Conservation (phyloP, 2,329 filamentous ascomycete genomes). For the Aspergillus sp. region DNA sequence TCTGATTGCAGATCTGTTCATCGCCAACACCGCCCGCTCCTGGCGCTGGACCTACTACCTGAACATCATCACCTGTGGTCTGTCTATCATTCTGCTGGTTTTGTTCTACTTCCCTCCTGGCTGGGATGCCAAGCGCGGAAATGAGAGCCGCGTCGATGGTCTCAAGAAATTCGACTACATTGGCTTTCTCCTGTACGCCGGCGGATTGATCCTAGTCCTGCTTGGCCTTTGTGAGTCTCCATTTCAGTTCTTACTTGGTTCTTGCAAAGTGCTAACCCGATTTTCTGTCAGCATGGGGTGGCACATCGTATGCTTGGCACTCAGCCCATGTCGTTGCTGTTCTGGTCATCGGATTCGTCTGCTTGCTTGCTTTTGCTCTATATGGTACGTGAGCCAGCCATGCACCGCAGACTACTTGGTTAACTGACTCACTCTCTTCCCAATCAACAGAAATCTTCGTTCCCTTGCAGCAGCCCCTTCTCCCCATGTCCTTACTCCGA, state of each 20-base stretch:
- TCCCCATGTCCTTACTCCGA: slow-evolving; percentile 5
- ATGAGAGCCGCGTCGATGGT: slow-evolving; percentile 35
- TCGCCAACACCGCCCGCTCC: slow-evolving; percentile 43
- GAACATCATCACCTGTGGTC: slow-evolving; percentile 49
- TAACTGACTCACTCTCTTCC: background rate
- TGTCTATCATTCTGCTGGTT: slow-evolving; percentile 2
- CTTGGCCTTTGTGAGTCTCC: slow-evolving; percentile 42
- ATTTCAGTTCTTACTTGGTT: too few relatives aligned
- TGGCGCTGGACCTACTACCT: slow-evolving; percentile 57
- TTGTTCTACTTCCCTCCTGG: slow-evolving; percentile 29
- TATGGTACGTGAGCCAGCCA: background rate
- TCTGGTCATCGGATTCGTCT: slow-evolving; percentile 6
- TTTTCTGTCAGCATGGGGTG: slow-evolving; percentile 5
- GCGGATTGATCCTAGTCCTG: slow-evolving; percentile 47
- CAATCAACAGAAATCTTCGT: background rate
- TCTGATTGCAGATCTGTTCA: slow-evolving; percentile 50
- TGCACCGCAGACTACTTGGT: background rate
- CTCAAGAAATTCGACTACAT: slow-evolving; percentile 50
- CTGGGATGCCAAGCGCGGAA: slow-evolving; percentile 45
- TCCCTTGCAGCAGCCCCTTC: slow-evolving; percentile 2
- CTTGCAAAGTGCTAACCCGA: background rate
- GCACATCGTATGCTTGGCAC: slow-evolving; percentile 6
- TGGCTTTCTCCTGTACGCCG: slow-evolving; percentile 47
- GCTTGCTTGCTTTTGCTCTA: background rate
- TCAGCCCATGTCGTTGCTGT: slow-evolving; percentile 7